These are phyloP conservation scores for Tuctoria greenei DNA, from an alignment of 176 grass and related monocot genomes.

Conservation along the genomic window DNA sequence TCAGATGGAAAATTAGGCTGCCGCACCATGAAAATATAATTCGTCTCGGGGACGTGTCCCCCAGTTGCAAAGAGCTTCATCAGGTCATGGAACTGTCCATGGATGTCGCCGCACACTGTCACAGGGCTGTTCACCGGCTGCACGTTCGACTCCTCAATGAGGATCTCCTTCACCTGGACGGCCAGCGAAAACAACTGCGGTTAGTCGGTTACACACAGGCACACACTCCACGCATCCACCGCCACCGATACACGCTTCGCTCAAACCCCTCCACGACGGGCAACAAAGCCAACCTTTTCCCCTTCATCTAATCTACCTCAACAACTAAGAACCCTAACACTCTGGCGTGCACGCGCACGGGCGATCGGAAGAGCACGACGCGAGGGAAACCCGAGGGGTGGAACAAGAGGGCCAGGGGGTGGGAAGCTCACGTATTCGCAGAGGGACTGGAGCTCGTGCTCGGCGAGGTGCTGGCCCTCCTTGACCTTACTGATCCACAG, in stretches of 20 bases:
- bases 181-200: neutral
- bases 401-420: neutral
- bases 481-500: slow-evolving; percentile 99
- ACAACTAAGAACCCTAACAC: slow-evolving; percentile 24
- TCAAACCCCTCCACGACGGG: neutral
- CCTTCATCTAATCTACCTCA: neutral
- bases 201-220: neutral
- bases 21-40: slow-evolving; percentile 98
- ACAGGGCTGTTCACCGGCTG: slow-evolving; percentile 99
- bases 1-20: neutral
- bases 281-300: slow-evolving; percentile 3
- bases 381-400: slow-evolving; percentile 41
- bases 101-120: slow-evolving; percentile 94
- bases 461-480: slow-evolving; percentile 93
- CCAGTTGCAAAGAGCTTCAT: slow-evolving; percentile 99
- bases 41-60: slow-evolving; percentile 95
- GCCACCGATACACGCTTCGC: neutral
- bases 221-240: neutral
- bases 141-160: slow-evolving; percentile 95
- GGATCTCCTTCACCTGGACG: neutral
- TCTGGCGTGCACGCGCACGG: neutral
- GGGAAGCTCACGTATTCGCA: slow-evolving; percentile 86
- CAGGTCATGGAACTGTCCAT: slow-evolving; percentile 97
- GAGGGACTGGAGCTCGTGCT: slow-evolving; percentile 97
- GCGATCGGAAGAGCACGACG: neutral